Conservation (phyloP, 768 basidiomycete species). For the Cystobasidium ongulense region DNA sequence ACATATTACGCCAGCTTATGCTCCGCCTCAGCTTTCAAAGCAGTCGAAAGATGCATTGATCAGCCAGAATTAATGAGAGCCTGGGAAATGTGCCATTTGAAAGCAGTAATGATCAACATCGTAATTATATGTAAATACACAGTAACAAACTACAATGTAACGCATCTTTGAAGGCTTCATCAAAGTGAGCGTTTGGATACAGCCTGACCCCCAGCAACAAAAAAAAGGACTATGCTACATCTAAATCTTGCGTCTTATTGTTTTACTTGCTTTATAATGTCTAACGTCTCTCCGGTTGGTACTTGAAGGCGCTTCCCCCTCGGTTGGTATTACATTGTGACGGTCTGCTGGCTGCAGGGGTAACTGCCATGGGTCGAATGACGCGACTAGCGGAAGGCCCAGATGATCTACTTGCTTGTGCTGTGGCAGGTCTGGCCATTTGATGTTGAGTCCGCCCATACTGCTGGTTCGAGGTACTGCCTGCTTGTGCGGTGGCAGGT, state of each 20-base stretch:
- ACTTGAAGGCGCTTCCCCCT: not conserved
- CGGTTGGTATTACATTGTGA: not conserved
- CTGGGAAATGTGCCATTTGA: too few relatives aligned
- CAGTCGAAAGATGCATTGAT: too few relatives aligned
- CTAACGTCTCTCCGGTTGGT: not conserved
- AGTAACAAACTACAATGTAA: too few relatives aligned
- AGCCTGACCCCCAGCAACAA: not conserved
- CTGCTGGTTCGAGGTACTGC: not conserved
- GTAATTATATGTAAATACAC: too few relatives aligned
- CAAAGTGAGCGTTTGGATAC: too few relatives aligned
- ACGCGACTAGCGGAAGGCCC: not conserved
- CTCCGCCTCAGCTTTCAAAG: not conserved
- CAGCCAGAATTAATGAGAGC: too few relatives aligned
- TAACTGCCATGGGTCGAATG: not conserved
- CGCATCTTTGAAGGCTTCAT: too few relatives aligned
- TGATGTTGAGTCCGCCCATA: not conserved
- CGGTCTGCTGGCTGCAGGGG: not conserved
- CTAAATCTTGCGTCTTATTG: not conserved
- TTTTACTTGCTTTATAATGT: too few relatives aligned
- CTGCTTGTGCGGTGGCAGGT: not conserved
- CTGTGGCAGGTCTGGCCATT: not conserved
- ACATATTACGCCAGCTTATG: slow-evolving; percentile 11
- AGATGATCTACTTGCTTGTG: not conserved
- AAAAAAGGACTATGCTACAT: not conserved
- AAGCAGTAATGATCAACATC: too few relatives aligned